Conservation (phyloP, 2,329 filamentous ascomycete genomes). For the Epichloe brachyelytri region DNA sequence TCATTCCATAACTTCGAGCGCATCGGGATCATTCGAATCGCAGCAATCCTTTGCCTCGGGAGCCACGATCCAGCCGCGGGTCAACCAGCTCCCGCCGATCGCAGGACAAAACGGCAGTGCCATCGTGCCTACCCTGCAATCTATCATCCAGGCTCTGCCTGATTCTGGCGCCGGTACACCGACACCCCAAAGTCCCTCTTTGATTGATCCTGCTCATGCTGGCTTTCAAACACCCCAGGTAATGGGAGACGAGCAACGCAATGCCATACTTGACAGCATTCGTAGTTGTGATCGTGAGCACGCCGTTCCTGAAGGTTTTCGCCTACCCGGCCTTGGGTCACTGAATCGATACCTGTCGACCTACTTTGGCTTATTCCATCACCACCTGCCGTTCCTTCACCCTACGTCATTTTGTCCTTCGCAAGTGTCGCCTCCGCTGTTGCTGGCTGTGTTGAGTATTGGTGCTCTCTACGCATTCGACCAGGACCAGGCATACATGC, state of each 20-base stretch:
- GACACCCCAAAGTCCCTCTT: constrained; percentile 60
- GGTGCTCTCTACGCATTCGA: constrained; percentile 95
- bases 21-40: constrained; percentile 54
- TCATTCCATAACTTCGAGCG: constrained; percentile 56
- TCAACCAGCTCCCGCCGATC: constrained; percentile 53
- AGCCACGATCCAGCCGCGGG: constrained; percentile 42
- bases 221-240: constrained; percentile 66
- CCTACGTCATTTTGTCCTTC: constrained; percentile 80
- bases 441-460: constrained; percentile 86
- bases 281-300: constrained; percentile 67
- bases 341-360: constrained; percentile 89
- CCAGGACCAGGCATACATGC: constrained; percentile 90
- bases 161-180: constrained; percentile 58
- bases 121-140: constrained; percentile 52
- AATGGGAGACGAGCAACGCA: constrained; percentile 70
- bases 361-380: constrained; percentile 95
- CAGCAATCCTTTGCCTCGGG: constrained; percentile 49
- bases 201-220: constrained; percentile 53
- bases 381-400: constrained; percentile 90
- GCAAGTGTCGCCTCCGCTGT: constrained; percentile 64
- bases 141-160: constrained; percentile 60
- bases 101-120: constrained; percentile 49
- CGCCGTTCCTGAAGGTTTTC: constrained; percentile 78
- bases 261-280: constrained; percentile 76
- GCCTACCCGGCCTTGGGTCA: constrained; percentile 65